A percentile compares a stretch with the other conserved stretches of the same genome.
Conservation (phyloP, 805 yeast genomes). For the Yamadazyma kitorensis region DNA sequence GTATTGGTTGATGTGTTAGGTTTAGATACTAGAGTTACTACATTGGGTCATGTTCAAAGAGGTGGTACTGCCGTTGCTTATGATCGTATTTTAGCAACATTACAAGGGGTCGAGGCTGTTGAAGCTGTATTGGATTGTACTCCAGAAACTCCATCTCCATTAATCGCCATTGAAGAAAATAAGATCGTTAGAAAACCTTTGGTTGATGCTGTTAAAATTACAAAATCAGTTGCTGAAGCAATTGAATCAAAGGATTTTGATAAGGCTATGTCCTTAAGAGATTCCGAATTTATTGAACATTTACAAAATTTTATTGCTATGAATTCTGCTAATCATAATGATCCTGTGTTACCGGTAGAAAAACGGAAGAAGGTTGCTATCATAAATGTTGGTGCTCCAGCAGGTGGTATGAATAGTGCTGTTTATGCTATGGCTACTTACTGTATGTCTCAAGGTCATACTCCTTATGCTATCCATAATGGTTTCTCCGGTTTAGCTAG, state of each 20-base stretch:
- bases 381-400: constrained; percentile 94
- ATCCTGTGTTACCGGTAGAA: constrained; percentile 55
- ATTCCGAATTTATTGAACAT: constrained; percentile 82
- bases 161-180: constrained; percentile 88
- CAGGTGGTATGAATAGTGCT: constrained; percentile 94
- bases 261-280: constrained; percentile 83
- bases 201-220: constrained; percentile 84
- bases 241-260: constrained; percentile 77
- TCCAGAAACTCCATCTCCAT: constrained; percentile 90
- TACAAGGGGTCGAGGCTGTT: constrained; percentile 98
- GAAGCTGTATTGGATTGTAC: constrained; percentile 85
- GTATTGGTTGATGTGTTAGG: constrained; percentile 75
- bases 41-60: constrained; percentile 96
- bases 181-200: constrained; percentile 80
- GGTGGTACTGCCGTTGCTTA: constrained; percentile 98
- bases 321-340: constrained; percentile 64
- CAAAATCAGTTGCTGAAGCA: constrained; percentile 88
- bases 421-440: constrained; percentile 86
- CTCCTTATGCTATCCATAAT: constrained; percentile 84
- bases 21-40: constrained; percentile 91
- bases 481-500: constrained; percentile 91
- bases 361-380: constrained; percentile 76
- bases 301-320: constrained; percentile 69
- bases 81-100: constrained; percentile 86
- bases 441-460: constrained; percentile 87